A percentile compares a stretch with the other conserved stretches of the same genome.
Evolutionary conservation across 2,329 filamentous ascomycete genomes (phyloP).

Genomic region (Colletotrichum lupini): DNA sequence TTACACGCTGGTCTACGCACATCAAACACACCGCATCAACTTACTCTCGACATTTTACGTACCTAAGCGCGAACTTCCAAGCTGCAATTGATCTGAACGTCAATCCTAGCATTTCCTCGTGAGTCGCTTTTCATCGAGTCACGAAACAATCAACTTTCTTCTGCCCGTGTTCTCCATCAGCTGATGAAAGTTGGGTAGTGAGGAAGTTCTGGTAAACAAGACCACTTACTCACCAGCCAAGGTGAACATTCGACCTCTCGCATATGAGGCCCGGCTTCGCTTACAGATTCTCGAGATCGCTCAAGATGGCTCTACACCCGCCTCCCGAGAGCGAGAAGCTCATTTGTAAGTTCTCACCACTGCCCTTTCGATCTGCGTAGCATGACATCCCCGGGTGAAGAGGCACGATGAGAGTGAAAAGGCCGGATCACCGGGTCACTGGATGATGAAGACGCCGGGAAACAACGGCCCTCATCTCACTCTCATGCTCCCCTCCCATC

Average conservation of each 20-base stretch:
- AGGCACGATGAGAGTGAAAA: background rate
- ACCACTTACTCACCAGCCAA: background rate
- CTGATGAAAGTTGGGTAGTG: background rate
- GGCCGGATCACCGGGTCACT: too few relatives aligned
- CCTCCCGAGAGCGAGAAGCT: slow-evolving; percentile 55
- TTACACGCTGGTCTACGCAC: background rate
- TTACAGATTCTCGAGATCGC: slow-evolving; percentile 24
- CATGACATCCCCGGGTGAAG: background rate
- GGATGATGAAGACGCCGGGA: too few relatives aligned
- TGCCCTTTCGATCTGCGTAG: background rate
- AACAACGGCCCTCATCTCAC: too few relatives aligned
- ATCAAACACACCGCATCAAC: too few relatives aligned
- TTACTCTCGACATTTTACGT: too few relatives aligned
- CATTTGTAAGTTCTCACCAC: slow-evolving; percentile 55
- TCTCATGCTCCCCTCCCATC: too few relatives aligned
- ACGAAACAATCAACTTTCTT: background rate
- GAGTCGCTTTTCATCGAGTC: background rate
- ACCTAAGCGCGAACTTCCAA: too few relatives aligned
- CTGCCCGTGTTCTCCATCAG: background rate
- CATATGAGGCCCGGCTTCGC: slow-evolving; percentile 27
- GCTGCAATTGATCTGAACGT: background rate
- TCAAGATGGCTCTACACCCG: slow-evolving; percentile 58
- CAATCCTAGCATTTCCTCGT: background rate
- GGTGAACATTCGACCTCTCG: background rate
- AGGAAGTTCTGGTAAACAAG: background rate